phyloP scores from a whole-genome alignment of 2,329 filamentous ascomycete species.

The Fusarium musae region DNA sequence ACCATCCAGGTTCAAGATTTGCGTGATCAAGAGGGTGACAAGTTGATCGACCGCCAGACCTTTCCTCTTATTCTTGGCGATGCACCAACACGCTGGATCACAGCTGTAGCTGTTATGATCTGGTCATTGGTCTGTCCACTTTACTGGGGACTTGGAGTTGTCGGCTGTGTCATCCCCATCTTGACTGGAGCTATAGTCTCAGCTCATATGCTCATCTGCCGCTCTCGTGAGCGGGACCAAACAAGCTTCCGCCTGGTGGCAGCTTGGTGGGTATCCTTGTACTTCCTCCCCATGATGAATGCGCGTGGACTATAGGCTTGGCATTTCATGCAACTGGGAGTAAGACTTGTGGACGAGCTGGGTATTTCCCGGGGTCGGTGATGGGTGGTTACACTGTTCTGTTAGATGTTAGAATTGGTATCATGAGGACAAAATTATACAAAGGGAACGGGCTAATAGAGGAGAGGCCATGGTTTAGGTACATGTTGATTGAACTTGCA shows the following conservation, averaged over 20 bases:
- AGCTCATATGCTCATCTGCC: slow-evolving; percentile 29
- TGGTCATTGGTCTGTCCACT: slow-evolving; percentile 36
- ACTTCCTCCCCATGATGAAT: slow-evolving; percentile 32
- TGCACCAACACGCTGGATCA: slow-evolving; percentile 32
- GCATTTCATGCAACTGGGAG: background rate
- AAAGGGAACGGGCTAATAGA: no score
- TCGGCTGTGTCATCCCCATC: slow-evolving; percentile 10
- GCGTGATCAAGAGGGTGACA: slow-evolving; percentile 41
- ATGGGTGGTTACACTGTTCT: accelerated
- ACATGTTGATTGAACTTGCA: background rate
- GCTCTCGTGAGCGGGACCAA: slow-evolving; percentile 18
- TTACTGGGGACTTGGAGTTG: slow-evolving; percentile 26
- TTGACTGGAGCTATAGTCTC: slow-evolving; percentile 6
- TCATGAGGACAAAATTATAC: no score
- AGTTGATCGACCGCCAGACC: slow-evolving; percentile 38
- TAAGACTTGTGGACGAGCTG: background rate
- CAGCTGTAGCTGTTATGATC: slow-evolving; percentile 16
- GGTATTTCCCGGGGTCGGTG: no score
- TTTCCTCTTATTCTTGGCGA: slow-evolving; percentile 39
- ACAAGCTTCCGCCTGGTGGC: slow-evolving; percentile 31
- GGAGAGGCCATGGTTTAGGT: background rate
- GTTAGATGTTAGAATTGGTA: accelerated
- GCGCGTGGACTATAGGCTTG: slow-evolving; percentile 4
- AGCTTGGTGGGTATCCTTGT: slow-evolving; percentile 34
- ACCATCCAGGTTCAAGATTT: slow-evolving; percentile 43